Evolutionary conservation across 2,329 filamentous ascomycete genomes (phyloP).

Genomic region (Calonectria pauciramosa): DNA sequence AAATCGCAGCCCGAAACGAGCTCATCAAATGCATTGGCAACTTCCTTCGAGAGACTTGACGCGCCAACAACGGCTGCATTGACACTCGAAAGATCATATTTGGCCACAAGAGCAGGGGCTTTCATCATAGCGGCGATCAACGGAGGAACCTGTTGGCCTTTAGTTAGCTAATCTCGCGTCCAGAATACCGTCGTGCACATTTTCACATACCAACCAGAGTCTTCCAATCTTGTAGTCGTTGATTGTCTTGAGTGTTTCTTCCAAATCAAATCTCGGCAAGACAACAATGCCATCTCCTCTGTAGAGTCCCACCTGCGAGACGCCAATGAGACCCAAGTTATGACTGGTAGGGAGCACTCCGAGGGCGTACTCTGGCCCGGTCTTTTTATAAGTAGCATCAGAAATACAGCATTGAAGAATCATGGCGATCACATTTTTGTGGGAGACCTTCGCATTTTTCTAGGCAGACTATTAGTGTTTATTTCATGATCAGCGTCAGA

Average conservation of each 20-base stretch:
- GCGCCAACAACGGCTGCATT: constrained; percentile 20
- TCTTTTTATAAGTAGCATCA: constrained; percentile 19
- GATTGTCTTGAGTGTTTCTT: constrained; percentile 22
- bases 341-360: constrained; percentile 22
- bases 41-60: constrained; percentile 17
- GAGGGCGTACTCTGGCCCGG: constrained; percentile 12
- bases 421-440: constrained; percentile 21
- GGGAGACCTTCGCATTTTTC: constrained; percentile 24
- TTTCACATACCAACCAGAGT: constrained; percentile 14
- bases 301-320: constrained; percentile 13
- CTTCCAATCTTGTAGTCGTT: constrained; percentile 18
- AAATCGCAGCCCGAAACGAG: constrained; percentile 18
- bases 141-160: constrained; percentile 6
- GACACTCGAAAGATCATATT: constrained; percentile 14
- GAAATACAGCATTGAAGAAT: constrained; percentile 19
- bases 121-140: constrained; percentile 22
- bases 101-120: constrained; percentile 14
- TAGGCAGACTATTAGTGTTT: background rate
- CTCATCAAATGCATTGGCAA: constrained; percentile 8
- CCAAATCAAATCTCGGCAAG: constrained; percentile 15
- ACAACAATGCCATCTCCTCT: constrained; percentile 22
- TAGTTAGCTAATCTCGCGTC: background rate
- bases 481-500: background rate
- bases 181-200: background rate
- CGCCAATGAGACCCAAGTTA: constrained; percentile 17